Base-by-base conservation (phyloP, 1,284 basidiomycete species). In the Melampsora abietis-canadensis region DNA sequence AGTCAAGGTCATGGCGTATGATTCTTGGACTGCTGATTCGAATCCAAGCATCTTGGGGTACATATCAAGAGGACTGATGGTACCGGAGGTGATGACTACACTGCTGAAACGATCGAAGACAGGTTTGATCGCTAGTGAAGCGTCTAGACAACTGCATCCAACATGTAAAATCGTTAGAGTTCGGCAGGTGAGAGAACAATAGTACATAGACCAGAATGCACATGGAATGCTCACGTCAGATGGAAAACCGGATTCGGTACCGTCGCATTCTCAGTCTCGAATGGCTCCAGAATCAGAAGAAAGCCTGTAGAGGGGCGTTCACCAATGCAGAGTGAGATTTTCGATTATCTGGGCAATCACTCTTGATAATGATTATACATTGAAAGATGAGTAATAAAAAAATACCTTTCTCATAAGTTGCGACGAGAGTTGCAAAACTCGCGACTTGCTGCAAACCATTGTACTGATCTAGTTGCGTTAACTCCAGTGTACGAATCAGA, bases 21-120 rank as follows among this genome's bases (percentile, higher is more conserved):
- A 92, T 82, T 98, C 95, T 84, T 96, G 92, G 12, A 97, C 92
- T 27, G 96, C 93, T 2, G 96, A 94, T 40, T 93, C 93, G 82
- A 99, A 99, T 79, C 95, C 92, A 59, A 99, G 86, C 91, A 99
- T 99, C 84, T 98, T 99, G 27, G 96, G 96, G 82, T 99, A 96
- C 96, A 99, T 99, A 84, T 99, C 96, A 74, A 98, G 84, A 5
- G 96, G 96, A 7, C 94, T 97, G 79, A 99, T 94, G 40, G 96
- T 98, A 79, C 96, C 96, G 15, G 93, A 97, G 0, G 96, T 98
- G 82, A 99, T 98, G 79, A 98, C 93, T 60, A 99, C 96, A 77
- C 91, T 94, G 82, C 92, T 94, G 82, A 98, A 99, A 60, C 94
- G 89, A 81, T 99, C 96, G 82, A 99, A 98, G 30, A 99, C 92